phyloP scores from a whole-genome alignment of 225 moss, liverwort and hornwort genomes.

The Pseudisothecium myosuroides region DNA sequence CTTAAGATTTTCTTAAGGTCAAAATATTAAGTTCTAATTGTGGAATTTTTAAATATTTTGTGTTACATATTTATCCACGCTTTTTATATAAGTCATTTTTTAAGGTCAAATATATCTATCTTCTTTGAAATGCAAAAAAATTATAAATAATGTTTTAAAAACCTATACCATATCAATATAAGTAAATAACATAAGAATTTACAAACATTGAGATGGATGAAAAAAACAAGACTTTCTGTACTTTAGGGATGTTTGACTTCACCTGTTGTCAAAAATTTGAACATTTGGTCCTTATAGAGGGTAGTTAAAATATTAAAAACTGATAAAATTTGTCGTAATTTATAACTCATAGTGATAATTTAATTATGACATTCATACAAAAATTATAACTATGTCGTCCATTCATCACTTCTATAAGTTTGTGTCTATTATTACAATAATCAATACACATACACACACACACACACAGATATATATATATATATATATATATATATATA shows the following conservation, averaged over 20 bases:
- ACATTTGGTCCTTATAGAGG: not conserved
- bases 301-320: not conserved
- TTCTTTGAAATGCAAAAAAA: not conserved
- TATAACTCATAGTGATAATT: not conserved
- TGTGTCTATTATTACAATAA: not conserved
- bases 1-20: too few relatives aligned
- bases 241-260: not conserved
- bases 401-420: not conserved
- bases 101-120: not conserved
- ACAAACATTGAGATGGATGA: not conserved
- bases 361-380: not conserved
- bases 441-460: too few relatives aligned
- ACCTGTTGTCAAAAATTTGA: not conserved
- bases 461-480: too few relatives aligned
- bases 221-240: too few relatives aligned
- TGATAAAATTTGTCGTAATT: not conserved
- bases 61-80: too few relatives aligned
- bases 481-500: too few relatives aligned
- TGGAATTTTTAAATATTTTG: too few relatives aligned
- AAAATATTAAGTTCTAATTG: too few relatives aligned
- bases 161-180: too few relatives aligned
- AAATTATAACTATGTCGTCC: not conserved
- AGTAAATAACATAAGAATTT: not conserved
- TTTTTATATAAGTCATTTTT: not conserved
- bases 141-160: not conserved